Evolutionary conservation across 441 rosid genomes (phyloP), one percentile per base, ranked within the genome.

Genomic region (Adansonia gregorii): DNA sequence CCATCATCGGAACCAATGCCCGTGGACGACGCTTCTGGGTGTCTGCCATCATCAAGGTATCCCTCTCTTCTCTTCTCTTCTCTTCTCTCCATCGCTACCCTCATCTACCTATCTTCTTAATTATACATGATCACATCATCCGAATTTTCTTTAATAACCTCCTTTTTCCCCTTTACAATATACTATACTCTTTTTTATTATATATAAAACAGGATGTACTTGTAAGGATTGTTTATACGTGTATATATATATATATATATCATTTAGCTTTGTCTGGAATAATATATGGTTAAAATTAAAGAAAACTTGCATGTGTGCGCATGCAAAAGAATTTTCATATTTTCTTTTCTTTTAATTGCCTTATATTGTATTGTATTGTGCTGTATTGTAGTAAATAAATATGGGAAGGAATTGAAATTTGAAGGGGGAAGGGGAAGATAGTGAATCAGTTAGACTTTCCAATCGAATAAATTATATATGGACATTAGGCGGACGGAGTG

Each of bases 41-140:
- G 67, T 84, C 90, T 11, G 83, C 97, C 81, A 94, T 96, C 73
- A 86, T 96, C 64, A 94, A 91, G 96, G 99, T 92, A 82, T 60
- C 11, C 6, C 11, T 22, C 39, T 12, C 6, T 12, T 60, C 6
- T 54, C 15, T 52, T 4, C 14, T 52, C 17, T 43, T 1, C 2
- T 7, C 39, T 7, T 9, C 39, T 64, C 61, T 58, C 24, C 54
- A 3, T 19, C 0, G 3, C 19, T 41, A 17, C 10, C 20, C 5
- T 12, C 6, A 6, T 24, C 46, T 43, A 6, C 46, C 46, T 43
- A 43, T 8, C 46, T 7, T 6, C 46, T 24, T 69, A 24, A 12
- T 51, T 51, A 1, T 51, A 51, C 14, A 49, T 11, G 3, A 1
- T 6, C 46, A 49, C 9, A 51, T 51, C 56, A 51, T 51, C 2